A percentile compares a stretch with the other conserved stretches of the same genome.
These are phyloP conservation scores for Eucalyptus lansdowneana DNA, from an alignment of 345 rosid genomes.

Conservation along the genomic window DNA sequence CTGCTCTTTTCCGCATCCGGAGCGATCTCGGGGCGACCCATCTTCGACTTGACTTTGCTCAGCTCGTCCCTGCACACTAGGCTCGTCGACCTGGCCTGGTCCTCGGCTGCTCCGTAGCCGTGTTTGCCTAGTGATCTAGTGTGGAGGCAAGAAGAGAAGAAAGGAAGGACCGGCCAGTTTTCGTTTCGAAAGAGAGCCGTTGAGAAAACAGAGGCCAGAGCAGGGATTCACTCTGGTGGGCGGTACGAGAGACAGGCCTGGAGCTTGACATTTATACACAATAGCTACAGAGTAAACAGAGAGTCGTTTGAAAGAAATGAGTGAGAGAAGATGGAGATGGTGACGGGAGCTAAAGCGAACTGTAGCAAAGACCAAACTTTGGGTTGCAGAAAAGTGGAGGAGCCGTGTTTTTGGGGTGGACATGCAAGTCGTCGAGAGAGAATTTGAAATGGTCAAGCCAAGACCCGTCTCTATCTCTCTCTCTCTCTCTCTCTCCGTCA, in stretches of 20 bases:
- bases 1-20: not conserved
- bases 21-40: not conserved
- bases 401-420: not conserved
- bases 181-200: not conserved
- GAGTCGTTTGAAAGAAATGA: not conserved
- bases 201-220: not conserved
- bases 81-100: not conserved
- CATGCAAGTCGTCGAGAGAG: not conserved
- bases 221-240: not conserved
- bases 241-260: not conserved
- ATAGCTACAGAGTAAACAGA: not conserved
- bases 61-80: constrained; percentile 14
- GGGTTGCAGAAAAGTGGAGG: not conserved
- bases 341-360: not conserved
- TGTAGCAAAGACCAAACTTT: not conserved
- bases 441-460: not conserved
- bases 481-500: not conserved
- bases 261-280: not conserved
- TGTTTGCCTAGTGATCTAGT: not conserved
- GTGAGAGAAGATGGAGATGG: not conserved
- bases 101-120: not conserved
- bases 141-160: not conserved
- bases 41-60: not conserved
- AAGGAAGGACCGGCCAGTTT: not conserved
- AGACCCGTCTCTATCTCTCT: not conserved